These are phyloP conservation scores for Pulicaria dysenterica DNA, from an alignment of 129 eudicot species.

Conservation along the genomic window DNA sequence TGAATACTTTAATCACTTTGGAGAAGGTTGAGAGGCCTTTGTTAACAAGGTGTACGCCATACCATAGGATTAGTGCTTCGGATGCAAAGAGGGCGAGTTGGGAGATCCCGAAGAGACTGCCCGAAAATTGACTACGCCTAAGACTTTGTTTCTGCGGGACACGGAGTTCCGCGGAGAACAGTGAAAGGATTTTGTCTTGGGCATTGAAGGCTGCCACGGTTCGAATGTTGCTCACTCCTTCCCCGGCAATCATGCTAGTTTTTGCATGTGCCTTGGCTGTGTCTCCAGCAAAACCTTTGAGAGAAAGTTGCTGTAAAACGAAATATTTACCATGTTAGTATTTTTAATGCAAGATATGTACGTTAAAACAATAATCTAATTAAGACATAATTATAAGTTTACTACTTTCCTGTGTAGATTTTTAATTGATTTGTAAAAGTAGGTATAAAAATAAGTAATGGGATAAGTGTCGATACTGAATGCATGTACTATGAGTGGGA, in stretches of 20 bases:
- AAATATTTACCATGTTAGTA: conserved; percentile 3
- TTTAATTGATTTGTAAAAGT: background rate
- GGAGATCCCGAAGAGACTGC: conserved; percentile 83
- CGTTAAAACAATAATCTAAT: too few species aligned
- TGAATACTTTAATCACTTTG: conserved; percentile 85
- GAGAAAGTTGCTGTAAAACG: conserved; percentile 79
- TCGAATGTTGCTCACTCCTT: conserved; percentile 96
- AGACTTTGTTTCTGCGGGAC: conserved; percentile 77
- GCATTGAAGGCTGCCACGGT: conserved; percentile 98
- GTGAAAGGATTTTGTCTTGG: conserved; percentile 77
- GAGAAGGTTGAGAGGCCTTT: conserved; percentile 87
- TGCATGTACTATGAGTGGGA: conserved; percentile 22
- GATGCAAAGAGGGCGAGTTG: conserved; percentile 92
- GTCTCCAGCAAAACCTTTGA: conserved; percentile 98
- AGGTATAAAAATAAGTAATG: background rate
- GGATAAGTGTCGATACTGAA: conserved; percentile 14
- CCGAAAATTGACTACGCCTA: conserved; percentile 74
- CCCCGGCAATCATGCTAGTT: conserved; percentile 99
- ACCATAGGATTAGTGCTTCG: conserved; percentile 95
- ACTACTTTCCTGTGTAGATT: too few species aligned
- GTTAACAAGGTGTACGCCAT: conserved; percentile 88
- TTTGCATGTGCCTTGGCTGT: conserved; percentile 98
- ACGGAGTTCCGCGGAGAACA: conserved; percentile 71
- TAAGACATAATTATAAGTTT: too few species aligned
- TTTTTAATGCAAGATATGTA: background rate